Base-by-base conservation (phyloP, 768 basidiomycete genomes). In the Phanerochaete carnosa region DNA sequence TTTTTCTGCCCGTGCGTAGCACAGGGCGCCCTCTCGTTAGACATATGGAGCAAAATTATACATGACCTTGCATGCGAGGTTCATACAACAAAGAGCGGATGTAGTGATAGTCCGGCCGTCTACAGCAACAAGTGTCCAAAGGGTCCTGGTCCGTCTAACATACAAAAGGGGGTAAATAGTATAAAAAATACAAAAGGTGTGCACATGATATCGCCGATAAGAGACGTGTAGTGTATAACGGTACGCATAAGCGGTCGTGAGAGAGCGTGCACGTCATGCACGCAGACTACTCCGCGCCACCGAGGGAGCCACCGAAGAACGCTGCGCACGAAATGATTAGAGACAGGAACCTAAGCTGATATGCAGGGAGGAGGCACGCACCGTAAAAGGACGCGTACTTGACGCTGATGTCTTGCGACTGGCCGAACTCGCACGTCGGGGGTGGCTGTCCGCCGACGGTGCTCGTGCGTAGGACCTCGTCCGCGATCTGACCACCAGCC, bases 401-500 rank as follows among this genome's bases (percentile, higher is more conserved):
- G 30, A 72, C 68, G 2, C 64, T 65, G 32, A 72, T 65, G 58
- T 70, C 65, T 26, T 45, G 35, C 26, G 62, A 62, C 51, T 65
- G 47, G 49, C 68, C 68, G 49, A 50, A 65, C 32, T 22, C 45
- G 60, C 70, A 72, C 65, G 64, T 65, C 13, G 67, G n/a, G 13
- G 73, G 74, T 1, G 73, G 73, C 61, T 74, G 74, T 39, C 73
- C 74, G 46, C 73, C 73, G 13, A 69, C 60, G 6, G 73, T 71
- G 47, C 69, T 65, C 50, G 68, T 66, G 19, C 73, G 62, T 64
- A 69, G 69, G 22, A 75, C 66, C 49, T 65, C 65, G 55, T 65
- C 61, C 37, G 72, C 71, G 25, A 72, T 60, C 35, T 49, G 28
- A 12, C 63, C 63, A 13, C 62, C 62, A 6, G 35, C 53, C 16